Percentiles rank a stretch among this genome's conserved stretches.
These are phyloP conservation scores for Microcera coccophila DNA, from an alignment of 2,329 filamentous ascomycete genomes.

Conservation along the genomic window DNA sequence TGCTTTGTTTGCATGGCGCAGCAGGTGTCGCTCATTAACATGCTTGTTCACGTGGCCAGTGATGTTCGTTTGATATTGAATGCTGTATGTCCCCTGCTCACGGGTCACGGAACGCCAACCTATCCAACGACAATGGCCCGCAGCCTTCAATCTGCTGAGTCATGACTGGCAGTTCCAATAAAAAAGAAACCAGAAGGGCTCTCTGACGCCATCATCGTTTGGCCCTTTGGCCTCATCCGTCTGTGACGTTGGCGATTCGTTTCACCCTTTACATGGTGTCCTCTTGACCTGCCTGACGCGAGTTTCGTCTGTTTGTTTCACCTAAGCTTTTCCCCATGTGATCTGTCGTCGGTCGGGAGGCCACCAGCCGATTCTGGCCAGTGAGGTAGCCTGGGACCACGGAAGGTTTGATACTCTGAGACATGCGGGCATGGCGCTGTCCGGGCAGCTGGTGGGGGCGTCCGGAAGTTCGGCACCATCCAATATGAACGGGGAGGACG, in stretches of 20 bases:
- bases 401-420: too few species aligned
- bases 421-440: not conserved
- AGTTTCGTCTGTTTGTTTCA: not conserved
- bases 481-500: constrained; percentile 1
- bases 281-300: not conserved
- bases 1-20: too few species aligned
- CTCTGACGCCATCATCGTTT: constrained; percentile 53
- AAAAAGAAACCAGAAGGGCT: constrained; percentile 51
- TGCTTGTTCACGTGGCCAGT: too few species aligned
- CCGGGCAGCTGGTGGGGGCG: constrained; percentile 7
- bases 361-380: too few species aligned
- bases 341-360: too few species aligned
- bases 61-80: too few species aligned
- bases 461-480: constrained; percentile 28
- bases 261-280: constrained; percentile 52
- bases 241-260: constrained; percentile 57
- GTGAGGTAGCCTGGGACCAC: too few species aligned
- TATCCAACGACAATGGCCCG: constrained; percentile 52
- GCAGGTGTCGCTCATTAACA: too few species aligned
- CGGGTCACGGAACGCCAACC: constrained; percentile 26
- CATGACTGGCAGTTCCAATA: constrained; percentile 56
- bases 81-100: too few species aligned
- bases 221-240: constrained; percentile 20
- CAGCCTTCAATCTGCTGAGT: constrained; percentile 51
- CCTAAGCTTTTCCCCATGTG: not conserved